Evolutionary conservation across 2,329 filamentous ascomycete genomes (phyloP), one percentile per base, ranked within the genome.

Genomic region (Massarina eburnea): DNA sequence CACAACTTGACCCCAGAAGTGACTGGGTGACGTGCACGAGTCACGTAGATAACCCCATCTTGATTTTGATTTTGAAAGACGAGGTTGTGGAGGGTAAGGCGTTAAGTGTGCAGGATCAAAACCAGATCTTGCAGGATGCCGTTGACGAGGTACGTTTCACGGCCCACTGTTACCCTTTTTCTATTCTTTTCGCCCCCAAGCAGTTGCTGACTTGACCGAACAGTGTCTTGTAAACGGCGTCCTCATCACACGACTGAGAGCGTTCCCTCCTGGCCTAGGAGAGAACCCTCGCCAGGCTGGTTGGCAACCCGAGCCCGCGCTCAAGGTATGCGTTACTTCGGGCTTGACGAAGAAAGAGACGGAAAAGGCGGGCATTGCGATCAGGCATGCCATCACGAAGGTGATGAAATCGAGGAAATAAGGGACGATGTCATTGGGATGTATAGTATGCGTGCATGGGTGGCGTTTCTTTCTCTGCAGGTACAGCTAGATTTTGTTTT

Each of bases 381-480:
- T 99, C 57, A 80, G 92, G 49, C 91, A 96, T 73, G 92, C 94
- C 12, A 89, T 97, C 56, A 95, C 91, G 41, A 96, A 96, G 74
- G 84, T 97, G 50, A 84, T 99, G 79, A 80, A 77, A 58, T 73
- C 73, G 61, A 73, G 72, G 64, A 79, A 66, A 58, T 71, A 61
- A 30, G 33, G 3, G 24, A 12, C 5, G 8, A 14, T 18, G 10
- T 14, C 3, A 26, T 27, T 9, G 17, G n/a, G 7, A 32, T 4
- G 27, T 20, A 20, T 37, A 43, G 32, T 5, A 42, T 2, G 32
- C 42, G 7, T 30, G 41, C 30, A 40, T 39, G 15, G 36, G 24
- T 12, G 44, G 30, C 38, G 30, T 42, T 39, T n/a, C n/a, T n/a
- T n/a, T n/a, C n/a, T n/a, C n/a, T n/a, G n/a, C n/a, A n/a, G n/a